A percentile compares a stretch with the other conserved stretches of the same genome.
Evolutionary conservation across 2,329 filamentous ascomycete species (phyloP).

Genomic region (Penicillium griseofulvum): DNA sequence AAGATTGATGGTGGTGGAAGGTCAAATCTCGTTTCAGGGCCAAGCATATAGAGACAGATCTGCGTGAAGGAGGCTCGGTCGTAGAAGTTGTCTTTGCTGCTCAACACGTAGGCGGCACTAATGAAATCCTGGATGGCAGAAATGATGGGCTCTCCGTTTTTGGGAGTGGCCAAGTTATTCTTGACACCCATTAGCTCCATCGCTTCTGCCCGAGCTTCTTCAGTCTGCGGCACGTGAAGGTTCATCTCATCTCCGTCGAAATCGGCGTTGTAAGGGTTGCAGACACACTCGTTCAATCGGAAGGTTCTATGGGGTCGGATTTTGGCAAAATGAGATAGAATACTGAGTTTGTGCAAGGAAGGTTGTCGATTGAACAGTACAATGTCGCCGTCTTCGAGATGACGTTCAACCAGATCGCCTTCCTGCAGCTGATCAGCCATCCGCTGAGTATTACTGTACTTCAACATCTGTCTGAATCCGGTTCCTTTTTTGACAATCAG

Average conservation of each 20-base stretch:
- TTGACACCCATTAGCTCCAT: constrained; percentile 98
- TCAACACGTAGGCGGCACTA: constrained; percentile 86
- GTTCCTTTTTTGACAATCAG: constrained; percentile 69
- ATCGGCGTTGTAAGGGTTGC: constrained; percentile 96
- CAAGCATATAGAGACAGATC: constrained; percentile 91
- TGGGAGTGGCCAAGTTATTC: constrained; percentile 90
- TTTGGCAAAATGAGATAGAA: constrained; percentile 92
- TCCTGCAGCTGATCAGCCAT: constrained; percentile 72
- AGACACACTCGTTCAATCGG: constrained; percentile 95
- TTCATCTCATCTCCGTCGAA: constrained; percentile 99
- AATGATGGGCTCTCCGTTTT: constrained; percentile 97
- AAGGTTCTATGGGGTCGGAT: constrained; percentile 94
- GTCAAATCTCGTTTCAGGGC: constrained; percentile 72
- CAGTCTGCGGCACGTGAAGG: constrained; percentile 93
- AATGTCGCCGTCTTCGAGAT: constrained; percentile 91
- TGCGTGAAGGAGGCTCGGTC: constrained; percentile 85
- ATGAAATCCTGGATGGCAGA: constrained; percentile 99
- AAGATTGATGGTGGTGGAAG: constrained; percentile 82
- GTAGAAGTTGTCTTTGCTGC: constrained; percentile 89
- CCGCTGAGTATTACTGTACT: constrained; percentile 68
- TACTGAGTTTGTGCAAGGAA: constrained; percentile 96
- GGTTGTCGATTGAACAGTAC: constrained; percentile 98
- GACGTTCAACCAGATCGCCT: constrained; percentile 89
- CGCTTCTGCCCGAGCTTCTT: constrained; percentile 92
- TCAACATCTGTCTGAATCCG: constrained; percentile 71